Base-by-base conservation (phyloP, 2,329 filamentous ascomycete species). In the Diaporthe ampelina region DNA sequence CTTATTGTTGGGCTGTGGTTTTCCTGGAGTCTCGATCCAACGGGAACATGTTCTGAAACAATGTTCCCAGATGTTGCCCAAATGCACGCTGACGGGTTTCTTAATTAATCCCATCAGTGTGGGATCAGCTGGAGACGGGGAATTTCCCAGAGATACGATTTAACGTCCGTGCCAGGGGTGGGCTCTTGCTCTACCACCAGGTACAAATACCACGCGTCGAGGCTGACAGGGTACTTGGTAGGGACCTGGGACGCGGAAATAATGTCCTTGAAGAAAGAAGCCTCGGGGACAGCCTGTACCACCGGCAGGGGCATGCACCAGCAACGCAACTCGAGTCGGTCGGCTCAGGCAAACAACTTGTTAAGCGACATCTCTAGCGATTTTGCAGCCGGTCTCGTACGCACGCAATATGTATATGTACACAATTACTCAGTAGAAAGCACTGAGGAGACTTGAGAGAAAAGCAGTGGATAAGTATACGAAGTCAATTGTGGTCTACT, bases 71-170 rank as follows among this genome's bases (percentile, higher is more conserved):
- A 48, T 52, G 45, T 35, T 67, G 2, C 29, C 45, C 63, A 68
- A 45, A 48, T 68, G 32, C 48, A 68, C 32, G 63, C 63, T 54
- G 63, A 48, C 40, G 37, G 63, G 59, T 48, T 63, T 40, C 59
- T 63, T 63, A 32, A 32, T 35, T 54, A 40, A 29, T 68, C 63
- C 63, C 63, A 68, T 68, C 63, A 37, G 63, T 17, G 48, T 48
- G 59, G 59, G 48, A 50, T 54, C 63, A 54, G 32, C 63, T 68
- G 63, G 63, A 29, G 63, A 54, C 63, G 63, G 63, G 48, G 63
- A 68, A 68, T 54, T 68, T 68, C 48, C 63, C 63, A 68, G 63
- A 68, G 63, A 68, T 68, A 37, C 48, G 63, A 68, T 68, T 68
- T 54, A 21, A 21, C 9, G 63, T 54, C 63, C 21, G 63, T 68